Evolutionary conservation across 345 rosid genomes (phyloP).

Genomic region (Gossypium rotundifolium): DNA sequence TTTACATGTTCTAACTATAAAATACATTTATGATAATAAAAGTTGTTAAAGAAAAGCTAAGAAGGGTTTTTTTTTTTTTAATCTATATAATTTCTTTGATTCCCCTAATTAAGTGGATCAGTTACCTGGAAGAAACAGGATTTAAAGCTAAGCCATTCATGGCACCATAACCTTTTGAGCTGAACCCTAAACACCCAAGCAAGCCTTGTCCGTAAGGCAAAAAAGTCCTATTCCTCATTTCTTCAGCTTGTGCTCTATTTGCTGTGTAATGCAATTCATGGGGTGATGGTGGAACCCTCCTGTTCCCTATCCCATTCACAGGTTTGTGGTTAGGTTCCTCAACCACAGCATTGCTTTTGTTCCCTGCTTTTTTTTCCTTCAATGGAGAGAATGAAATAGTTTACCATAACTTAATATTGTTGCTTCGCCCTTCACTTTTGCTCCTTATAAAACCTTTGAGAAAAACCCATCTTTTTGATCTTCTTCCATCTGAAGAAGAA

Average conservation of each 20-base stretch:
- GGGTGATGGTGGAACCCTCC: conserved; percentile 59
- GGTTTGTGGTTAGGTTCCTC: conserved; percentile 28
- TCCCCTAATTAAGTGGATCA: not conserved
- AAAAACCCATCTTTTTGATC: conserved; percentile 91
- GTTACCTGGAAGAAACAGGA: conserved; percentile 82
- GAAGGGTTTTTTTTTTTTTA: not conserved
- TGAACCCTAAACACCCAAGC: conserved; percentile 89
- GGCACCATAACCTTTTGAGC: conserved; percentile 92
- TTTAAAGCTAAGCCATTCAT: conserved; percentile 84
- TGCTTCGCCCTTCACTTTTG: conserved; percentile 89
- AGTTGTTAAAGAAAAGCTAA: not conserved
- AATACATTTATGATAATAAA: not conserved
- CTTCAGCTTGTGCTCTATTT: conserved; percentile 89
- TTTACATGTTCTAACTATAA: not conserved
- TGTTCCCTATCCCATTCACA: conserved; percentile 27
- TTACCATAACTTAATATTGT: conserved; percentile 37
- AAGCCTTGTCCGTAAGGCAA: conserved; percentile 92
- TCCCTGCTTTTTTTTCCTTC: conserved; percentile 46
- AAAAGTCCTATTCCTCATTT: conserved; percentile 89
- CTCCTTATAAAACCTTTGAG: conserved; percentile 82
- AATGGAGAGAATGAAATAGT: conserved; percentile 59
- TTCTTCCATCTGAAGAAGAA: conserved; percentile 79
- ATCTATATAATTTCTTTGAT: conserved; percentile 18
- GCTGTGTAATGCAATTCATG: conserved; percentile 91
- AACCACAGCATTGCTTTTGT: not conserved